Evolutionary conservation across 2,329 filamentous ascomycete species (phyloP).

Genomic region (Fusarium sp.): DNA sequence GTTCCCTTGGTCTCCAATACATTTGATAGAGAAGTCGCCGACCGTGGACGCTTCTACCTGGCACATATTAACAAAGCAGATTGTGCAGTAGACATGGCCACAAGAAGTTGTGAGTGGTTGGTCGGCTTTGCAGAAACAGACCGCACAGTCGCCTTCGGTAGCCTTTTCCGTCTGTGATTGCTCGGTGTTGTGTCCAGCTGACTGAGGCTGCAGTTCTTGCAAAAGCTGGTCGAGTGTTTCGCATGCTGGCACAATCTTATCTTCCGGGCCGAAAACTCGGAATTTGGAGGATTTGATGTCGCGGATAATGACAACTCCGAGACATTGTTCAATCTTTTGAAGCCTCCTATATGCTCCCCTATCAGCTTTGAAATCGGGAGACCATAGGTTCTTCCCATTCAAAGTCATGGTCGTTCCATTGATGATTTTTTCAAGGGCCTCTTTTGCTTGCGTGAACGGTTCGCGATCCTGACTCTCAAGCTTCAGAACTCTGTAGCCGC

Average conservation of each 20-base stretch:
- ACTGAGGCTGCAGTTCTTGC: constrained; percentile 27
- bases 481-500: constrained; percentile 20
- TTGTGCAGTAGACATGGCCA: constrained; percentile 52
- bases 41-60: background rate
- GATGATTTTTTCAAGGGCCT: background rate
- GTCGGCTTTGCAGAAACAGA: constrained; percentile 51
- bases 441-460: constrained; percentile 1
- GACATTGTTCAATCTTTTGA: background rate
- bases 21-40: background rate
- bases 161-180: background rate
- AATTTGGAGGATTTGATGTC: constrained; percentile 4
- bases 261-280: constrained; percentile 1
- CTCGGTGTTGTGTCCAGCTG: fast-evolving
- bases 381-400: constrained; percentile 6
- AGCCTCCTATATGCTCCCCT: background rate
- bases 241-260: background rate
- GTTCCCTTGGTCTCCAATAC: background rate
- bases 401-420: background rate
- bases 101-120: constrained; percentile 48
- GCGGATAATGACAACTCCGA: constrained; percentile 11
- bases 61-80: constrained; percentile 49
- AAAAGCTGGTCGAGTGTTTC: constrained; percentile 30
- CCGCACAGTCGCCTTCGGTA: constrained; percentile 38
- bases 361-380: background rate
- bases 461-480: constrained; percentile 10